Evolutionary conservation across 2,329 filamentous ascomycete species (phyloP).

Genomic region (Ceratocystis cubensis): DNA sequence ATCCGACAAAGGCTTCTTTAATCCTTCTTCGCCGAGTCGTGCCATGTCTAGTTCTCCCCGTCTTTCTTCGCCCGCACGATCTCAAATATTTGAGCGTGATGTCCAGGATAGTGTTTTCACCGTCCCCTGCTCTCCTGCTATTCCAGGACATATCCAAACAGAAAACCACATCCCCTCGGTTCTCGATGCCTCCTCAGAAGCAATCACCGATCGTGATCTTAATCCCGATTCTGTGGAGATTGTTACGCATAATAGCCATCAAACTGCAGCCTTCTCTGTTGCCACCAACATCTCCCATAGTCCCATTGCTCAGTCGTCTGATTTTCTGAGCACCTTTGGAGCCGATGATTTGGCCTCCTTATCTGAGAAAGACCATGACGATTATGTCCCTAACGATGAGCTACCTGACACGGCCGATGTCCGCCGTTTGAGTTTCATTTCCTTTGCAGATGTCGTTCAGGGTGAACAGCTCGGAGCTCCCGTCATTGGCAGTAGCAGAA

Average conservation of each 20-base stretch:
- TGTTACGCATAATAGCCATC: slow-evolving; percentile 72
- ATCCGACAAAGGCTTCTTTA: slow-evolving; percentile 33
- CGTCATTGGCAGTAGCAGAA: slow-evolving; percentile 42
- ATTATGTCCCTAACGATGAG: slow-evolving; percentile 56
- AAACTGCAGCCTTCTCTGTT: slow-evolving; percentile 60
- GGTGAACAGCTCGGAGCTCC: slow-evolving; percentile 57
- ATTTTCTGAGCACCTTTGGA: slow-evolving; percentile 38
- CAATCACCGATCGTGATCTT: slow-evolving; percentile 75
- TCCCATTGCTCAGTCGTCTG: slow-evolving; percentile 30
- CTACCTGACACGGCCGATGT: slow-evolving; percentile 45
- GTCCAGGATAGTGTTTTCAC: slow-evolving; percentile 66
- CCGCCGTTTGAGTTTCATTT: slow-evolving; percentile 82
- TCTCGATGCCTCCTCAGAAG: slow-evolving; percentile 78
- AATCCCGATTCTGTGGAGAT: slow-evolving; percentile 88
- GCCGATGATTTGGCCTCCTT: slow-evolving; percentile 46
- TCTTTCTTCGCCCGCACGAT: slow-evolving; percentile 62
- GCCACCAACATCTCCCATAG: slow-evolving; percentile 32
- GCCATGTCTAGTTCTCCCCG: slow-evolving; percentile 60
- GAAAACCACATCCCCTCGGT: slow-evolving; percentile 90
- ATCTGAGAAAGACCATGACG: slow-evolving; percentile 38
- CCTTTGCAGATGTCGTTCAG: slow-evolving; percentile 90
- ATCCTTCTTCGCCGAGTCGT: slow-evolving; percentile 51
- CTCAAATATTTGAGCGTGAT: slow-evolving; percentile 84
- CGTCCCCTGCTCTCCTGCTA: slow-evolving; percentile 67
- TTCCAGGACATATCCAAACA: slow-evolving; percentile 83